Percentiles rank a stretch among this genome's conserved stretches.
Conservation (phyloP, 192 early-diverging fungal species). For the Paraglomus brasilianum region DNA sequence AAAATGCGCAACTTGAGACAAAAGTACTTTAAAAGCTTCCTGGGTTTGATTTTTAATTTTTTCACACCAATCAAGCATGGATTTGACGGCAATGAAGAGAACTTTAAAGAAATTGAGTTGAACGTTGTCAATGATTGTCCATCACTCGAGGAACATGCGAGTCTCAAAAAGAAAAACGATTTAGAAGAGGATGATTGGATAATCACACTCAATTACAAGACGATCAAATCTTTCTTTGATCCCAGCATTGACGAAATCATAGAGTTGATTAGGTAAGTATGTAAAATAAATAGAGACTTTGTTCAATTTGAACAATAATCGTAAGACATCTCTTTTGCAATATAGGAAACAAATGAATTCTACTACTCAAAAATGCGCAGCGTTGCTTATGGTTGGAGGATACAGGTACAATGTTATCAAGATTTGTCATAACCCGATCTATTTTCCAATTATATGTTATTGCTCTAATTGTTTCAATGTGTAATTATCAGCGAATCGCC, state of each 20-base stretch:
- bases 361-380: too few relatives aligned
- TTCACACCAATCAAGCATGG: not conserved
- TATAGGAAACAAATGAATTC: too few relatives aligned
- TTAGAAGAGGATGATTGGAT: conserved; percentile 15
- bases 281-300: too few relatives aligned
- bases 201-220: not conserved
- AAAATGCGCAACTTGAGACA: not conserved
- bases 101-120: not conserved
- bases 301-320: too few relatives aligned
- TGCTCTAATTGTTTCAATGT: not conserved
- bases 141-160: not conserved
- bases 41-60: not conserved
- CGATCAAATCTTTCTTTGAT: conserved; percentile 40
- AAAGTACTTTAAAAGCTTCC: not conserved
- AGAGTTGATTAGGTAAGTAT: too few relatives aligned
- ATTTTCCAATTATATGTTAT: too few relatives aligned
- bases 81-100: not conserved
- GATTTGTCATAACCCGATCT: too few relatives aligned
- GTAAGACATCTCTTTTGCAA: too few relatives aligned
- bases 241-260: too few relatives aligned
- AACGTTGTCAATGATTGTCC: conserved; percentile 4
- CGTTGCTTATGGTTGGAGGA: too few relatives aligned
- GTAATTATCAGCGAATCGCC: not conserved
- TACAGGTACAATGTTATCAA: too few relatives aligned
- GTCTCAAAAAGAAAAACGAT: not conserved